Evolutionary conservation across 1,284 basidiomycete species (phyloP), one percentile per base, ranked within the genome.

Genomic region (Fomitopsis betulina): DNA sequence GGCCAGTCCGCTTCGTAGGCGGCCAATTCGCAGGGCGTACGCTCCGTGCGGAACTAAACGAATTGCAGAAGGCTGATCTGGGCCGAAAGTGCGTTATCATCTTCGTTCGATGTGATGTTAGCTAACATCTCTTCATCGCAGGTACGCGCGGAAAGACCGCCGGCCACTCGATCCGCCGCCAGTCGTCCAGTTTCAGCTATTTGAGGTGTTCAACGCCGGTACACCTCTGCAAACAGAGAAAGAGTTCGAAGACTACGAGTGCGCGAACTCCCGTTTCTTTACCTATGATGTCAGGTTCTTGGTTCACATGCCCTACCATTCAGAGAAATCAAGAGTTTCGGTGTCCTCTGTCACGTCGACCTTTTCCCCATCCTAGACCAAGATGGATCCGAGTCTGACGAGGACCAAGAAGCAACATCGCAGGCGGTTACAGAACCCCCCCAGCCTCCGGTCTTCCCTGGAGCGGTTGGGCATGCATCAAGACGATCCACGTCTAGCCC

Each of bases 301-400:
- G 42, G 49, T 42, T 54, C 30, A 19, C 30, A 45, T 49, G 21
- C 39, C 35, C 47, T 59, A 32, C 64, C 45, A 42, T 52, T 7
- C 59, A 83, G 81, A 35, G 77, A 78, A 37, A 65, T 80, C 49
- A 73, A 76, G 55, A 73, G 72, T 5, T 74, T 82, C 32, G 84
- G 84, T 12, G 73, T 86, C n/a, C 68, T 87, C 4, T 87, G 85
- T 67, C 83, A 82, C 5, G 82, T 85, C 43, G 85, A 87, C 70
- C 74, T 87, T 23, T 87, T 85, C 61, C 79, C 81, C 3, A 77
- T 83, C 7, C 76, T 76, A 25, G 66, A 67, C 4, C 39, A 45
- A 52, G 66, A 33, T 65, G 67, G 19, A 32, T 17, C 35, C 49
- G 32, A 51, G 32, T 19, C 17, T 35, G 49, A 51, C 19, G 49